phyloP scores from a whole-genome alignment of 1,284 basidiomycete species.

The Cronartium quercuum region DNA sequence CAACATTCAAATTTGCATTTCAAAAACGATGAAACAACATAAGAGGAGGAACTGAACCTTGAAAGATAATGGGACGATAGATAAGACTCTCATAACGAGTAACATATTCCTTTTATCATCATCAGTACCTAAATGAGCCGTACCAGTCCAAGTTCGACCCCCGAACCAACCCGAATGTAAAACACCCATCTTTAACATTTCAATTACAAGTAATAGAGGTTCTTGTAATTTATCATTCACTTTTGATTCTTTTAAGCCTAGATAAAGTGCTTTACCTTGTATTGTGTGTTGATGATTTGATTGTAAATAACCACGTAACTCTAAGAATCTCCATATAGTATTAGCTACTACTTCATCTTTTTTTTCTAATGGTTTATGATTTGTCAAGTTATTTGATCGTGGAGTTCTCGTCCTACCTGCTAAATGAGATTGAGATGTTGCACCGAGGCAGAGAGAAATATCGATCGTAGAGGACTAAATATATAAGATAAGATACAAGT shows the following conservation, averaged over 20 bases:
- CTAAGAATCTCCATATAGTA: conserved; percentile 95
- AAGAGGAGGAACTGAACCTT: conserved; percentile 54
- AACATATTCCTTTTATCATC: conserved; percentile 65
- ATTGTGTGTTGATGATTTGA: conserved; percentile 77
- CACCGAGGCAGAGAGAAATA: conserved; percentile 86
- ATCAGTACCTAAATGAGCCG: conserved; percentile 88
- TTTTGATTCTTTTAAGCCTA: conserved; percentile 66
- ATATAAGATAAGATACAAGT: not conserved
- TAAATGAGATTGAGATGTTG: conserved; percentile 70
- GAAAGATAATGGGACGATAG: conserved; percentile 85
- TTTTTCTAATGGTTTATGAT: conserved; percentile 66
- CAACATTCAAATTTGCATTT: conserved; percentile 52
- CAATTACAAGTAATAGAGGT: conserved; percentile 82
- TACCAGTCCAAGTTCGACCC: conserved; percentile 78
- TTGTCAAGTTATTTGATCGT: conserved; percentile 13
- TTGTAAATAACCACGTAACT: conserved; percentile 85
- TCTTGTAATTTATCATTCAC: conserved; percentile 99
- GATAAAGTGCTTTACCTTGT: conserved; percentile 62
- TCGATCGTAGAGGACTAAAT: conserved; percentile 91
- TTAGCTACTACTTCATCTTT: conserved; percentile 99
- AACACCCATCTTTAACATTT: conserved; percentile 86
- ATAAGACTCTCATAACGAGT: conserved; percentile 90
- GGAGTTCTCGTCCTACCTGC: conserved; percentile 62
- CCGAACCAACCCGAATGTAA: conserved; percentile 91
- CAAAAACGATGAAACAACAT: not conserved